Evolutionary conservation across 2,329 filamentous ascomycete genomes (phyloP).

Genomic region (Clarireedia paspali): DNA sequence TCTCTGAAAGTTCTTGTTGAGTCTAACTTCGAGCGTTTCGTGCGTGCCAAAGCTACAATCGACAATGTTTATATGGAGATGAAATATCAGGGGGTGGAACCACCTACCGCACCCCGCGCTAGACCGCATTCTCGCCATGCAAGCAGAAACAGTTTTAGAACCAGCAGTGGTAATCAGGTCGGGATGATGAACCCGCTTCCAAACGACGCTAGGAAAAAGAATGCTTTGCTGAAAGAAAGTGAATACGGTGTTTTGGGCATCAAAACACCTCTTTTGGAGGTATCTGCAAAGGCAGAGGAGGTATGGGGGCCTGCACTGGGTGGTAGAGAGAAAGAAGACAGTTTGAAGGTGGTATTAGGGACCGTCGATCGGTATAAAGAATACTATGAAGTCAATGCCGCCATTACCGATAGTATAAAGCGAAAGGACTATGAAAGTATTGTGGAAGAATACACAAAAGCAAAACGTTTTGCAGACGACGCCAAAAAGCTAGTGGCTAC

Average conservation of each 20-base stretch:
- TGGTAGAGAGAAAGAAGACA: slow-evolving; percentile 84
- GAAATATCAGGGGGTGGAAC: slow-evolving; percentile 62
- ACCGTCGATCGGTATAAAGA: slow-evolving; percentile 73
- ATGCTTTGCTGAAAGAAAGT: slow-evolving; percentile 84
- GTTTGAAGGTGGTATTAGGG: slow-evolving; percentile 68
- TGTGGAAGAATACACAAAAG: slow-evolving; percentile 77
- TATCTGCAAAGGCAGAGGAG: slow-evolving; percentile 89
- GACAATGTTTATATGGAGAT: slow-evolving; percentile 99
- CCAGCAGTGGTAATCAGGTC: slow-evolving; percentile 31
- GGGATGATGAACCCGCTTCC: slow-evolving; percentile 22
- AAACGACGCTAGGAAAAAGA: slow-evolving; percentile 65
- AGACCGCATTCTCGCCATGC: slow-evolving; percentile 29
- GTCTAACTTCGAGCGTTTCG: slow-evolving; percentile 97
- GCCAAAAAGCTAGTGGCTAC: slow-evolving; percentile 60
- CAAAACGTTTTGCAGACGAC: slow-evolving; percentile 74
- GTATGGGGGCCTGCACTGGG: slow-evolving; percentile 94
- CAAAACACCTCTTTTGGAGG: slow-evolving; percentile 78
- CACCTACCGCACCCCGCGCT: slow-evolving; percentile 33
- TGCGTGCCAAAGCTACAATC: slow-evolving; percentile 93
- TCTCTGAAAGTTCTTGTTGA: slow-evolving; percentile 95
- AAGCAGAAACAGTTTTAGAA: slow-evolving; percentile 32
- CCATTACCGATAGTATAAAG: slow-evolving; percentile 77
- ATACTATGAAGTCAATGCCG: slow-evolving; percentile 72
- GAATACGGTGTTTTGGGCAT: slow-evolving; percentile 86
- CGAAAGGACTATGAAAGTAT: slow-evolving; percentile 84